Conservation (phyloP, 2,329 filamentous ascomycete species). For the Xylaria sp. region DNA sequence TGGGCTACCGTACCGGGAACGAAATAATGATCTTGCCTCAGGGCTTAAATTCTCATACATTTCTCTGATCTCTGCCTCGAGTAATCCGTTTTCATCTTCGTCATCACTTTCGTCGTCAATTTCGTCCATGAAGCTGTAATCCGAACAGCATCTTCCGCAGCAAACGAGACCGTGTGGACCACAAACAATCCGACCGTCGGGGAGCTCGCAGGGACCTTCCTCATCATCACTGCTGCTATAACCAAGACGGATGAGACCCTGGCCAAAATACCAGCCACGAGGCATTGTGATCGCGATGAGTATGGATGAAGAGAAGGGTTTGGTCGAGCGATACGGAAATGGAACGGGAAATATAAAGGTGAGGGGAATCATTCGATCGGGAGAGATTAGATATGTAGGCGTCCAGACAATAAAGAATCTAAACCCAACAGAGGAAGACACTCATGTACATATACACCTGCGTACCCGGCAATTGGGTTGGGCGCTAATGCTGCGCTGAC, state of each 20-base stretch:
- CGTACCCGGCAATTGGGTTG: too few species aligned
- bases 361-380: too few species aligned
- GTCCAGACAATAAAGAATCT: too few species aligned
- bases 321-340: too few species aligned
- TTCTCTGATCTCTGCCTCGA: slow-evolving; percentile 11
- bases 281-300: slow-evolving; percentile 39
- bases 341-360: too few species aligned
- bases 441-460: too few species aligned
- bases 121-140: slow-evolving; percentile 50
- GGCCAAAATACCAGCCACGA: slow-evolving; percentile 45
- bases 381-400: too few species aligned
- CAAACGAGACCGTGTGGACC: slow-evolving; percentile 49
- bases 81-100: not conserved
- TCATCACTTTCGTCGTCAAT: slow-evolving; percentile 26
- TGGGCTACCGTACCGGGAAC: not conserved
- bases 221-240: slow-evolving; percentile 50
- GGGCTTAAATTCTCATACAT: not conserved
- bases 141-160: slow-evolving; percentile 51
- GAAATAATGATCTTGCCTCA: not conserved
- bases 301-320: not conserved
- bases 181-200: slow-evolving; percentile 53
- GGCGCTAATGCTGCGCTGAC: too few species aligned
- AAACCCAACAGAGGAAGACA: too few species aligned
- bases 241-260: slow-evolving; percentile 45
- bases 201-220: slow-evolving; percentile 50